A percentile compares a stretch with the other conserved stretches of the same genome.
Conservation (phyloP, 23 red algal genomes). For the Agarophyton chilense region DNA sequence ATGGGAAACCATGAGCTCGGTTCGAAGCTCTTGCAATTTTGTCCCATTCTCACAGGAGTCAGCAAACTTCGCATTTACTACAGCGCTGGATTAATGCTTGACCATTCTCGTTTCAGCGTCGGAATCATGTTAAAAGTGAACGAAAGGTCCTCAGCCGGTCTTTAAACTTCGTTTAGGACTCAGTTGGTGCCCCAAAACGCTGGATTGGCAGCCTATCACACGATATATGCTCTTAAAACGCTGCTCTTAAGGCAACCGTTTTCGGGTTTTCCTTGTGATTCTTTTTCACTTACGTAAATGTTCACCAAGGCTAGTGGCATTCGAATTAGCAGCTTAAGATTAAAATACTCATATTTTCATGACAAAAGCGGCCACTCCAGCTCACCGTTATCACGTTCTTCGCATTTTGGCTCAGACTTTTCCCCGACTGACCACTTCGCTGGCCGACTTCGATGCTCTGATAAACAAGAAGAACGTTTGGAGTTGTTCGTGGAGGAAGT, state of each 20-base stretch:
- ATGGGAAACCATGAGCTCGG: background rate
- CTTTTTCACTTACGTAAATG: background rate
- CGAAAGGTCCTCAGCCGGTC: background rate
- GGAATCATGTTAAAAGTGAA: background rate
- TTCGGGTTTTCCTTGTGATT: background rate
- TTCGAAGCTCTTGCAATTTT: background rate
- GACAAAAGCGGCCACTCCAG: no score
- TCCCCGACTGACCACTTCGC: no score
- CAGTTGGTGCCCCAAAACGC: background rate
- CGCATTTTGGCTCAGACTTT: no score
- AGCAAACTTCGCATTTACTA: no score
- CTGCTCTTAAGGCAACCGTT: background rate
- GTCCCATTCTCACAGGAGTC: background rate
- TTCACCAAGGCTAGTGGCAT: background rate
- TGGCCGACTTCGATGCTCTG: no score
- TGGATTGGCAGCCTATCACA: background rate
- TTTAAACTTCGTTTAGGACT: background rate
- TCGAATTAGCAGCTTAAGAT: background rate
- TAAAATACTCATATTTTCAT: no score
- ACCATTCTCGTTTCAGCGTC: no score
- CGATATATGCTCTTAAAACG: background rate
- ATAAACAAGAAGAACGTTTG: no score
- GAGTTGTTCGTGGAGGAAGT: no score
- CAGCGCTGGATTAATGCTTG: no score
- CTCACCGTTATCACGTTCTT: no score